phyloP scores from a whole-genome alignment of 2,329 filamentous ascomycete species.

The Cercospora berteroae region DNA sequence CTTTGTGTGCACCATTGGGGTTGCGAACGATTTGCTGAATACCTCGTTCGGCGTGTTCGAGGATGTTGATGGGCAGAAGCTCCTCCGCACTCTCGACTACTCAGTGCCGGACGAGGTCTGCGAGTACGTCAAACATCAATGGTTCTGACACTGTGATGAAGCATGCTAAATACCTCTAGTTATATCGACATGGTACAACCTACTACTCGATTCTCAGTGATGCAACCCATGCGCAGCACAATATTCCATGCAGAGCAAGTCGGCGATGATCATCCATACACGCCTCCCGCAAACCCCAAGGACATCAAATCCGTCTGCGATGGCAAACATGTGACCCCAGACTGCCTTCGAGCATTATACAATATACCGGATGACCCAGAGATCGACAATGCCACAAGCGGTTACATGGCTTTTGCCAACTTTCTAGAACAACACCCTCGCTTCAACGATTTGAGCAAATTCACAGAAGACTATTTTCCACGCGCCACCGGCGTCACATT shows the following conservation, averaged over 20 bases:
- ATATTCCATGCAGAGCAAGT: constrained; percentile 16
- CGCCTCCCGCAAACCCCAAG: background rate
- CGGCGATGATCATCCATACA: constrained; percentile 8
- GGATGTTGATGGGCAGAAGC: constrained; percentile 41
- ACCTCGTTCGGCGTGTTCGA: constrained; percentile 58
- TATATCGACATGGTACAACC: constrained; percentile 58
- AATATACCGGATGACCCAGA: constrained; percentile 46
- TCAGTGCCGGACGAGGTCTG: constrained; percentile 59
- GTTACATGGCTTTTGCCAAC: constrained; percentile 45
- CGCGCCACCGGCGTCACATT: constrained; percentile 52
- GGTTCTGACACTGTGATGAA: background rate
- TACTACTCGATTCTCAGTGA: constrained; percentile 57
- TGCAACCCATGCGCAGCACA: constrained; percentile 25
- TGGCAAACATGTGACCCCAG: constrained; percentile 48
- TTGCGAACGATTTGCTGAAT: constrained; percentile 54
- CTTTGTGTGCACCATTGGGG: constrained; percentile 48
- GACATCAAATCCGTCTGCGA: constrained; percentile 45
- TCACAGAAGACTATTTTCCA: constrained; percentile 54
- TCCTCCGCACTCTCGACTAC: constrained; percentile 59
- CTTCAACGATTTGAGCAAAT: constrained; percentile 55
- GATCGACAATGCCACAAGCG: constrained; percentile 48
- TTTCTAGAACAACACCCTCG: constrained; percentile 51
- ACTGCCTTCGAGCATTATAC: constrained; percentile 54
- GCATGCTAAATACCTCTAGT: constrained; percentile 1
- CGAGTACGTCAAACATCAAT: constrained; percentile 36